Evolutionary conservation across 441 rosid genomes (phyloP).

Genomic region (Brassica balearica): DNA sequence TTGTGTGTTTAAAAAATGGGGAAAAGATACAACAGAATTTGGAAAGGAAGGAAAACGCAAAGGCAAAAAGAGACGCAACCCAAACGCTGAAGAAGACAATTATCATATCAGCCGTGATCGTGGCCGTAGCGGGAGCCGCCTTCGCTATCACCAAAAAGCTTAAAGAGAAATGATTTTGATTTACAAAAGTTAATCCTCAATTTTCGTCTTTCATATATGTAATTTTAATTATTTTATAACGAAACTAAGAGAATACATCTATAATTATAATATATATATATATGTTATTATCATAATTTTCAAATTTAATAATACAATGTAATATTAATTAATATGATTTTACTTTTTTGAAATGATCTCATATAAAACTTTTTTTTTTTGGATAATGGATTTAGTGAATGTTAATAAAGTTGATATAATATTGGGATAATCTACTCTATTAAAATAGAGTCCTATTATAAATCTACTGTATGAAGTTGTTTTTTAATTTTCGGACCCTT

Average conservation of each 20-base stretch:
- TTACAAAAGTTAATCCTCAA: background rate
- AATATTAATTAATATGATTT: background rate
- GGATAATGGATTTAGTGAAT: background rate
- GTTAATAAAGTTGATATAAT: background rate
- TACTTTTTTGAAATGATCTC: background rate
- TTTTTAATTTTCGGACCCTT: too few relatives aligned
- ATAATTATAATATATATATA: background rate
- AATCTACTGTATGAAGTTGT: too few relatives aligned
- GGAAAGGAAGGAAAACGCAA: slow-evolving; percentile 39
- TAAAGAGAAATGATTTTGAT: slow-evolving; percentile 52
- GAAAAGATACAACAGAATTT: slow-evolving; percentile 20
- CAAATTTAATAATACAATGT: slow-evolving; percentile 15
- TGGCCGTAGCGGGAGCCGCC: slow-evolving; percentile 61
- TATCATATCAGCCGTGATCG: slow-evolving; percentile 57
- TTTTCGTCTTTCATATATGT: slow-evolving; percentile 13
- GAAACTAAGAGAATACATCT: background rate
- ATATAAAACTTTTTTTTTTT: background rate
- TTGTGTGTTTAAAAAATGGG: background rate
- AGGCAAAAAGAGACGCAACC: slow-evolving; percentile 41
- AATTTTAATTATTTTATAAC: background rate
- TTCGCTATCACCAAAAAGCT: slow-evolving; percentile 62
- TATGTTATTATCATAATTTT: background rate
- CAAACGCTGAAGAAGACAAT: slow-evolving; percentile 55
- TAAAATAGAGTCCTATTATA: too few relatives aligned
- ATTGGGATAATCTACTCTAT: background rate